A percentile compares a stretch with the other conserved stretches of the same genome.
phyloP scores from a whole-genome alignment of 208 protist species.

The Zelonia costaricensis region DNA sequence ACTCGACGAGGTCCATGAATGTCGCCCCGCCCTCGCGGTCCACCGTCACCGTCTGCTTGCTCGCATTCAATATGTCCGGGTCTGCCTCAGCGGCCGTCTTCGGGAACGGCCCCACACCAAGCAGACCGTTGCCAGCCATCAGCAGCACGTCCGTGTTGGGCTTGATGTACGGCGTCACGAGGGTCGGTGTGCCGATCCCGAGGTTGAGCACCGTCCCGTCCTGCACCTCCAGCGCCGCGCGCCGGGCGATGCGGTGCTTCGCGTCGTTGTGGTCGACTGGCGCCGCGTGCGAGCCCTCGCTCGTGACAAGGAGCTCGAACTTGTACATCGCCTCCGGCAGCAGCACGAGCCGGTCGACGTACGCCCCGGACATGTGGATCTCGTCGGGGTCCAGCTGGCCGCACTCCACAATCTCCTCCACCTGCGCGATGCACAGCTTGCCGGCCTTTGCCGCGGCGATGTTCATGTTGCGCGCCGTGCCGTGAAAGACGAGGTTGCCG shows the following conservation, averaged over 20 bases:
- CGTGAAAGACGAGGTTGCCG: conserved; percentile 75
- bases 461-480: conserved; percentile 95
- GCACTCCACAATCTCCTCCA: conserved; percentile 93
- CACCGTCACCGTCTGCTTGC: conserved; percentile 95
- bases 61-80: conserved; percentile 95
- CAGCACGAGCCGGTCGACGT: conserved; percentile 90
- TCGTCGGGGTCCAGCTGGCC: conserved; percentile 90
- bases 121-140: conserved; percentile 87
- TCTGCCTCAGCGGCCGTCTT: conserved; percentile 62
- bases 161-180: conserved; percentile 87
- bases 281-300: not conserved
- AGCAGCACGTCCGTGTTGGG: conserved; percentile 81
- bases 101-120: conserved; percentile 93
- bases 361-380: conserved; percentile 94
- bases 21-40: conserved; percentile 68
- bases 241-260: conserved; percentile 88
- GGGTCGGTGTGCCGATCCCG: conserved; percentile 96
- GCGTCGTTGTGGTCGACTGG: conserved; percentile 21
- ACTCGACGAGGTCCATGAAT: conserved; percentile 77
- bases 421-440: conserved; percentile 92
- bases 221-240: conserved; percentile 93
- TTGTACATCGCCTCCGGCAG: conserved; percentile 26
- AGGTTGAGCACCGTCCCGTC: conserved; percentile 96
- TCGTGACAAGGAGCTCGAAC: conserved; percentile 33
- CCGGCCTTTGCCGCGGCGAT: conserved; percentile 73